Base-by-base conservation (phyloP, 768 basidiomycete genomes). In the Lactarius pseudohatsudake region DNA sequence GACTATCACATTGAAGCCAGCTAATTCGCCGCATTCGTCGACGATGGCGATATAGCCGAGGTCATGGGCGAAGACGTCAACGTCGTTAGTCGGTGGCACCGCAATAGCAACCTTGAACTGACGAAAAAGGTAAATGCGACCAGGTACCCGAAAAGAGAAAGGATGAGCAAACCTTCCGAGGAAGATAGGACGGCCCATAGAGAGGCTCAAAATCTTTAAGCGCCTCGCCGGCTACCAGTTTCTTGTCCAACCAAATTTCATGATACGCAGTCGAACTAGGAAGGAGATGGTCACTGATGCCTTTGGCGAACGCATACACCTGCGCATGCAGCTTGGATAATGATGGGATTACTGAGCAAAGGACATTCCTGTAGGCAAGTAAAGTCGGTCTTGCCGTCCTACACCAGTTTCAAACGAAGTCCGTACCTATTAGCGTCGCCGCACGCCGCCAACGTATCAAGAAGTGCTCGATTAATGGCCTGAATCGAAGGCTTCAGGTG, bases 241-340 rank as follows among this genome's bases (percentile, higher is more conserved):
- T 97, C 81, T 97, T 96, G 80, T 98, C 95, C 54, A 98, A 81
- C 96, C 96, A 99, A 69, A 99, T 98, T 78, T 99, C 97, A 74
- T 98, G 94, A 76, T 99, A 98, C 7, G 97, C 97, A 5, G 87
- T 86, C 4, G 95, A 97, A 54, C 87, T 84, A 22, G 97, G 97
- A 36, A 97, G 82, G 47, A 99, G 84, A 73, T 92, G 89, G 66
- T 88, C 86, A 77, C 93, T 95, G 73, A 96, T 84, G 64, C 81
- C 81, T 73, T 89, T 93, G 2, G 94, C 84, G 72, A 98, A 96
- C 45, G 88, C 83, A 73, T 86, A 94, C 16, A 94, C 93, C 76
- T 90, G 84, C 30, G 78, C 77, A 78, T 99, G 97, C 38, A 97
- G 81, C 66, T 84, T 86, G n/a, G 96, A 96, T 72, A 93, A 77